phyloP scores from a whole-genome alignment of 169 alveolate genomes.

The Plasmodium yoelii region DNA sequence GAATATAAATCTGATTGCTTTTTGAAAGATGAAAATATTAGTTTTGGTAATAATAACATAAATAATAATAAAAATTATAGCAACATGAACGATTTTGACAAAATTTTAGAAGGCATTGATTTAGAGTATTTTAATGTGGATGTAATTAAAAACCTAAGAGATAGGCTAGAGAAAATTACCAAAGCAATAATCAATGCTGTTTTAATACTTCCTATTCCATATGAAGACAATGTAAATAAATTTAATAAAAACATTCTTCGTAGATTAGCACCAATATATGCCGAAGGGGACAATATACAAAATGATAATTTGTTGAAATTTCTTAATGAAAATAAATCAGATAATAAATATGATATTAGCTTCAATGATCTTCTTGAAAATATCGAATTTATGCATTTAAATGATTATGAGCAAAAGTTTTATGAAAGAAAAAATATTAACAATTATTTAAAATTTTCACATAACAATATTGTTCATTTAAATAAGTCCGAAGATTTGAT shows the following conservation, averaged over 20 bases:
- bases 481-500: constrained; percentile 46
- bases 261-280: constrained; percentile 70
- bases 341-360: constrained; percentile 21
- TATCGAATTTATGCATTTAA: constrained; percentile 67
- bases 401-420: constrained; percentile 66
- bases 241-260: constrained; percentile 42
- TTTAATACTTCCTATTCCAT: constrained; percentile 65
- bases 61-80: neutral
- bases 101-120: constrained; percentile 19
- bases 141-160: constrained; percentile 22
- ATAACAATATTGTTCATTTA: constrained; percentile 44
- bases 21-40: constrained; percentile 19
- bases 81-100: constrained; percentile 22
- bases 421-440: constrained; percentile 35
- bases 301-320: constrained; percentile 38
- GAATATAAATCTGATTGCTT: constrained; percentile 4
- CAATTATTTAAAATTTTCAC: constrained; percentile 22
- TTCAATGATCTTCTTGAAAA: constrained; percentile 50
- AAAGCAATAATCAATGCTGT: constrained; percentile 55
- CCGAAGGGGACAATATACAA: constrained; percentile 65
- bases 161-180: constrained; percentile 30
- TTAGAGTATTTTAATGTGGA: constrained; percentile 25
- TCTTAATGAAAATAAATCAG: constrained; percentile 33
- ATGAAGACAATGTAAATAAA: constrained; percentile 37
- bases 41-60: neutral